phyloP scores from a whole-genome alignment of 2,329 filamentous ascomycete species.

The Domatiomyces globalis region DNA sequence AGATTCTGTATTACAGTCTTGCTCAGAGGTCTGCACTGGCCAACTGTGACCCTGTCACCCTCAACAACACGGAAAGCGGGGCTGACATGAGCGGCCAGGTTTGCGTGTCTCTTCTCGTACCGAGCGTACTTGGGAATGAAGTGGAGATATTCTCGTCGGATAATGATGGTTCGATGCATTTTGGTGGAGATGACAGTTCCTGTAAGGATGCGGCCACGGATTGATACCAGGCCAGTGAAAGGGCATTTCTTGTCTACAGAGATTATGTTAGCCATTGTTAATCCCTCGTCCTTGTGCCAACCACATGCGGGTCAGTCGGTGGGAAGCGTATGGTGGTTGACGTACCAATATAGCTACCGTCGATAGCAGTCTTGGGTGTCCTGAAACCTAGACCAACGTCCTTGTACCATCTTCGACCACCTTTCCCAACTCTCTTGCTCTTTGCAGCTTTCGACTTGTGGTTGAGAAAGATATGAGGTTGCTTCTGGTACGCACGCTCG shows the following conservation, averaged over 20 bases:
- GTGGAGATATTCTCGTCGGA: conserved; percentile 99
- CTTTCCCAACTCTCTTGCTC: conserved; percentile 70
- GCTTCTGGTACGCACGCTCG: conserved; percentile 99
- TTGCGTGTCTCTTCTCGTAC: conserved; percentile 99
- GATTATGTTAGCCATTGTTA: conserved; percentile 16
- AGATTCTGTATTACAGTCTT: conserved; percentile 71
- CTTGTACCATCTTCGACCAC: conserved; percentile 96
- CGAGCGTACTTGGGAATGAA: conserved; percentile 99
- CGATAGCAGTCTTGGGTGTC: conserved; percentile 96
- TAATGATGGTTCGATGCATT: conserved; percentile 99
- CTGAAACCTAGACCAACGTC: conserved; percentile 98
- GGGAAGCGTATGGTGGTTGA: neutral
- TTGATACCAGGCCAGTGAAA: conserved; percentile 97
- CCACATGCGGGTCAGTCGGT: neutral
- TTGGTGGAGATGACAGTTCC: conserved; percentile 99
- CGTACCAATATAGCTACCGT: conserved; percentile 98
- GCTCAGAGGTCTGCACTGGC: conserved; percentile 97
- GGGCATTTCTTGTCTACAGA: conserved; percentile 98
- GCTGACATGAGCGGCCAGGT: conserved; percentile 96
- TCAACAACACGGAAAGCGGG: conserved; percentile 99
- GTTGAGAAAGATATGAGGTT: conserved; percentile 99
- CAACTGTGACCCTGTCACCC: conserved; percentile 97
- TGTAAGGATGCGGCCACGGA: conserved; percentile 99
- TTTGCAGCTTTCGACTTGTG: conserved; percentile 81
- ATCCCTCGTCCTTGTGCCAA: neutral